Percentiles rank a stretch among this genome's conserved stretches.
These are phyloP conservation scores for Phytophthora foliorum DNA, from an alignment of 352 stramenopile species.

Conservation along the genomic window DNA sequence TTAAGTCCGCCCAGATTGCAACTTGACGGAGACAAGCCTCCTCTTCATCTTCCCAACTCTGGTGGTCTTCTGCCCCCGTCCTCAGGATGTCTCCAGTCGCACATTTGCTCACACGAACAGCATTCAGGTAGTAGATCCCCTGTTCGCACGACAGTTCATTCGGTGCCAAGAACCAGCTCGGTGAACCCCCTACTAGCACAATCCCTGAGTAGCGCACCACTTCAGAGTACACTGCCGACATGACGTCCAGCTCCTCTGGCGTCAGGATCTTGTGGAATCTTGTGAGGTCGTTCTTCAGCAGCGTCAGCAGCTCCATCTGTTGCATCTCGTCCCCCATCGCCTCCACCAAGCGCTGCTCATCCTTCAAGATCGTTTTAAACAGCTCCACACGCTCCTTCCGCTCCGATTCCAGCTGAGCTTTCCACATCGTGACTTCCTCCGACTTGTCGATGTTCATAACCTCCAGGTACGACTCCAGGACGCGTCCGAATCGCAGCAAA, in stretches of 20 bases:
- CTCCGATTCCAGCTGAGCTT: conserved; percentile 18
- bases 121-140: conserved; percentile 29
- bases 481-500: conserved; percentile 21
- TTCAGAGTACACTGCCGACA: conserved; percentile 31
- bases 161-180: conserved; percentile 36
- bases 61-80: conserved; percentile 11
- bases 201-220: conserved; percentile 24
- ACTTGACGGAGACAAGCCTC: conserved; percentile 37
- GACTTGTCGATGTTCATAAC: conserved; percentile 21
- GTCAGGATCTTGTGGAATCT: conserved; percentile 20
- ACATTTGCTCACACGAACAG: conserved; percentile 34
- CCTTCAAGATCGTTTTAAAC: conserved; percentile 16
- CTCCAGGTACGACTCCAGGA: conserved; percentile 29
- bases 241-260: conserved; percentile 30
- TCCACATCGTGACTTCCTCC: conserved; percentile 26
- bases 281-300: conserved; percentile 28
- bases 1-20: conserved; percentile 35
- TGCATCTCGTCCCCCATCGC: conserved; percentile 35
- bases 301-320: conserved; percentile 34
- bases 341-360: conserved; percentile 22
- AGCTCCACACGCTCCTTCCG: conserved; percentile 22
- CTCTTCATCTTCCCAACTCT: conserved; percentile 28
- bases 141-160: conserved; percentile 19
- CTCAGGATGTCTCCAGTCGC: conserved; percentile 17
- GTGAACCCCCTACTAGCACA: conserved; percentile 23